A percentile compares a stretch with the other conserved stretches of the same genome.
Evolutionary conservation across 371 early-diverging fungal species (phyloP).

Genomic region (Parasitella parasitica): DNA sequence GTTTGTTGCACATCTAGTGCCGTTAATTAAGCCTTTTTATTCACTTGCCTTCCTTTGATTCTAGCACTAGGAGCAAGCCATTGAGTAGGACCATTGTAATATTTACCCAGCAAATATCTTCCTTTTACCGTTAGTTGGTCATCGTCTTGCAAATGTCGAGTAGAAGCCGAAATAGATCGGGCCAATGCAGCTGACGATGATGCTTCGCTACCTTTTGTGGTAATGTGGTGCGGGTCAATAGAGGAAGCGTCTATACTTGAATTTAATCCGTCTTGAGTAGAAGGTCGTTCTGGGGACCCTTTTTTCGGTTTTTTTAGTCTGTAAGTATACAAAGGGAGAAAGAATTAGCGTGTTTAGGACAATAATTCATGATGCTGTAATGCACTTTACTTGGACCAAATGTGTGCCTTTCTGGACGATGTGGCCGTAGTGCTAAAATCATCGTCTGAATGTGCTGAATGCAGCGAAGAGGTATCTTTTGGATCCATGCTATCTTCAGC

Average conservation of each 20-base stretch:
- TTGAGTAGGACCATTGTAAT: slow-evolving; percentile 31
- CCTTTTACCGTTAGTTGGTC: slow-evolving; percentile 24
- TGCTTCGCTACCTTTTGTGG: not conserved
- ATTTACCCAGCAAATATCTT: slow-evolving; percentile 29
- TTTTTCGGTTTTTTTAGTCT: slow-evolving; percentile 21
- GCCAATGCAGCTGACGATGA: not conserved
- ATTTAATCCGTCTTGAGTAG: not conserved
- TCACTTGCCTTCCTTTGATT: not conserved
- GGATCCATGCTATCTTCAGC: not conserved
- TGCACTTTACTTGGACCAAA: slow-evolving; percentile 24
- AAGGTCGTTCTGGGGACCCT: not conserved
- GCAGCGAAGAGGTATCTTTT: slow-evolving; percentile 17
- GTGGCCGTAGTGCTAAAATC: not conserved
- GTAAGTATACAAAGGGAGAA: too few relatives aligned
- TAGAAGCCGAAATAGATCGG: slow-evolving; percentile 2
- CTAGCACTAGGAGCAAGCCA: slow-evolving; percentile 2
- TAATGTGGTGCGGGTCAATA: not conserved
- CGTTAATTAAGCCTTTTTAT: not conserved
- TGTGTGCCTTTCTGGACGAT: not conserved
- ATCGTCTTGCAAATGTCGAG: slow-evolving; percentile 1
- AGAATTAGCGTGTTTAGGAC: too few relatives aligned
- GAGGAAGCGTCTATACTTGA: not conserved
- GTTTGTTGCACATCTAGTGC: too few relatives aligned
- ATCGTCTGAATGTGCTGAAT: slow-evolving; percentile 19
- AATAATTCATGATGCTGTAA: too few relatives aligned